Conservation (phyloP, 345 rosid species). For the Eucalyptus viminalis region DNA sequence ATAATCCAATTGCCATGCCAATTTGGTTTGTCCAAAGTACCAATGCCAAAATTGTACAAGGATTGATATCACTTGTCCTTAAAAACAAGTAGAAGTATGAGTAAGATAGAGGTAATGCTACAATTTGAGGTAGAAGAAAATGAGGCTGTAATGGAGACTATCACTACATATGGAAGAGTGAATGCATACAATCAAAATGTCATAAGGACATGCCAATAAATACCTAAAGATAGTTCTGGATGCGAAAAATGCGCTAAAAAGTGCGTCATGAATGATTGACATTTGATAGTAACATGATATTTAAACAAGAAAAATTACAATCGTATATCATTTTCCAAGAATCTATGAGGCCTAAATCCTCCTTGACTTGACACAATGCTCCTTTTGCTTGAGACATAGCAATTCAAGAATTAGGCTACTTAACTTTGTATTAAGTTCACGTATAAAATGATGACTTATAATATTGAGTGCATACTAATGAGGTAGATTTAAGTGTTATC, state of each 20-base stretch:
- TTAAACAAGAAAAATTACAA: not conserved
- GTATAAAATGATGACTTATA: not conserved
- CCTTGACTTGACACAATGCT: not conserved
- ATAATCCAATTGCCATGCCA: not conserved
- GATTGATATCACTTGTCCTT: not conserved
- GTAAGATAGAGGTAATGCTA: not conserved
- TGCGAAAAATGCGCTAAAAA: not conserved
- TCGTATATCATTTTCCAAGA: not conserved
- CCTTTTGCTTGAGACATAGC: not conserved
- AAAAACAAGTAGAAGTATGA: not conserved
- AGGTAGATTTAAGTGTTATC: not conserved
- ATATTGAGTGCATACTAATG: not conserved
- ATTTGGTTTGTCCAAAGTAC: not conserved
- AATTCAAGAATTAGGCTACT: not conserved
- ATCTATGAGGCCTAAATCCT: not conserved
- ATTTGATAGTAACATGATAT: not conserved
- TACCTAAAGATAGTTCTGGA: not conserved
- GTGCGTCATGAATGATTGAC: not conserved
- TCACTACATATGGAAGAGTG: not conserved
- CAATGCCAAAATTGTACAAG: not conserved
- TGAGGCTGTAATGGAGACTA: not conserved
- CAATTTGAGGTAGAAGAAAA: not conserved
- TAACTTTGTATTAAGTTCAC: not conserved
- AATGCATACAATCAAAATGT: not conserved
- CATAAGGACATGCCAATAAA: not conserved